phyloP scores from a whole-genome alignment of 78 protist species.

The Planoprotostelium fungivorum region DNA sequence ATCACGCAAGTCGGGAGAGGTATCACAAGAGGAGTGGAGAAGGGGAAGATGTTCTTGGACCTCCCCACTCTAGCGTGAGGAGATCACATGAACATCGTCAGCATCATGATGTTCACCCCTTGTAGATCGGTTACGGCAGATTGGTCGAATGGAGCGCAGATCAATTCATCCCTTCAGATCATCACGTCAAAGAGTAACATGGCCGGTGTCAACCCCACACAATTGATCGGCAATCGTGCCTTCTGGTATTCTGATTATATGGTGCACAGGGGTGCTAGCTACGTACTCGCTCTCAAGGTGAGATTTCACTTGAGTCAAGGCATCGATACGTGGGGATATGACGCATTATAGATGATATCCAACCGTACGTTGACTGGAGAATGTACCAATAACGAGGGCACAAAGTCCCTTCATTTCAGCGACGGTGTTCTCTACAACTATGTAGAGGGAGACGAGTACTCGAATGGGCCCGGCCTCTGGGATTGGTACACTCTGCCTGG shows the following conservation, averaged over 20 bases:
- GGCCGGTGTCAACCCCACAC: background rate
- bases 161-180: too few species aligned
- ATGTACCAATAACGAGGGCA: background rate
- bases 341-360: background rate
- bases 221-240: background rate
- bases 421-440: background rate
- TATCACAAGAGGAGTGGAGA: background rate
- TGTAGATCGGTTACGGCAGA: too few species aligned
- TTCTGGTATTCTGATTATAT: background rate
- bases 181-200: too few species aligned
- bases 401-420: background rate
- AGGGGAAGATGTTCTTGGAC: background rate
- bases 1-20: background rate
- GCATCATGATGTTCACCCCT: background rate
- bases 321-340: background rate
- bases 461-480: background rate
- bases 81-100: background rate
- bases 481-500: background rate
- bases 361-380: background rate
- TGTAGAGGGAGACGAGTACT: background rate
- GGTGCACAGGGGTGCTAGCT: background rate
- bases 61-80: background rate
- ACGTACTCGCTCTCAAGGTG: background rate
- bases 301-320: background rate
- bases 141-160: too few species aligned